Evolutionary conservation across 2,329 filamentous ascomycete genomes (phyloP), one percentile per base, ranked within the genome.

Genomic region (Reticulascus tulasneorum): DNA sequence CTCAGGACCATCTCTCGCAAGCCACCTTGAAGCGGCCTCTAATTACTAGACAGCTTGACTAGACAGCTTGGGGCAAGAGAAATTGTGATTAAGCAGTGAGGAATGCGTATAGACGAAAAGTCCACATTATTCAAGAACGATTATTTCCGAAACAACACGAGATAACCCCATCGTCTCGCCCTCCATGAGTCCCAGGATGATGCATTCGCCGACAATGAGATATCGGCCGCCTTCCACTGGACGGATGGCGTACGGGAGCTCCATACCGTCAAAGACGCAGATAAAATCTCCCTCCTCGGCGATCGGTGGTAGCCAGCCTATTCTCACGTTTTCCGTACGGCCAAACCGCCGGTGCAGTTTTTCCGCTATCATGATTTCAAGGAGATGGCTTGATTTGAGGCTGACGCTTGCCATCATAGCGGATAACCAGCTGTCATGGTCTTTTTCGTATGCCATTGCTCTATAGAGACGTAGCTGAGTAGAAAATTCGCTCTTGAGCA

Each of bases 191-290:
- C 25, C 25, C 7, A 8, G 7, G n/a, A 28, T 28, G 25, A 28
- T 28, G n/a, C 25, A 28, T 28, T 28, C 25, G 25, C 25, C 25
- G 25, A 28, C 25, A 9, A 28, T n/a, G n/a, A 28, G 7, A 28
- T 28, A 28, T 13, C 25, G 25, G 29, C 29, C 29, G 29, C 23
- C 29, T 31, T 5, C 16, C 16, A 10, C 29, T 31, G 29, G 18
- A 23, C 29, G 29, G 18, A 31, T 31, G 18, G 29, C 29, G 19
- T 31, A 31, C 18, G 29, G 29, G 18, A 31, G 29, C 19, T 31
- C 29, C 29, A 31, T 31, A 31, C 29, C 29, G 18, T 31, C 29
- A 31, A 31, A 31, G 29, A 31, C 18, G 11, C 29, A 31, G 16
- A 31, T 31, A n/a, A 31, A 31, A 21, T 31, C 29, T 31, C 29